phyloP scores from a whole-genome alignment of 2,329 filamentous ascomycete species.

The Trichoderma citrinoviride region DNA sequence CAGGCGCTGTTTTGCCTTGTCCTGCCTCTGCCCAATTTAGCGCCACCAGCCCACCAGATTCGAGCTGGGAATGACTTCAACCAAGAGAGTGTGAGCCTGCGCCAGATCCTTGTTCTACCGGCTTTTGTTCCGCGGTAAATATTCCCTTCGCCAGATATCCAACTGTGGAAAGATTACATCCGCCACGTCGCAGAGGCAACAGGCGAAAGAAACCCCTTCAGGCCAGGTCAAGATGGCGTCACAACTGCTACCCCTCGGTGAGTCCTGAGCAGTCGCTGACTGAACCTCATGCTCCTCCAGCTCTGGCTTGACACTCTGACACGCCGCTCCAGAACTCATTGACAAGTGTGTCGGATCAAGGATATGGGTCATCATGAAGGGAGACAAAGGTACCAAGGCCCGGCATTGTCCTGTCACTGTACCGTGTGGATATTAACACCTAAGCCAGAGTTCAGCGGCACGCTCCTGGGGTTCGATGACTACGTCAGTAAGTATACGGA shows the following conservation, averaged over 20 bases:
- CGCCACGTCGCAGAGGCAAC: neutral
- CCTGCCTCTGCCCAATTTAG: neutral
- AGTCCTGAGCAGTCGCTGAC: constrained; percentile 24
- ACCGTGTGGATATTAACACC: constrained; percentile 21
- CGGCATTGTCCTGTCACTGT: neutral
- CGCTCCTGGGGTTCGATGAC: constrained; percentile 93
- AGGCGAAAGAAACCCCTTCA: constrained; percentile 1
- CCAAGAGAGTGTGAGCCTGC: neutral
- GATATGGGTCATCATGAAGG: constrained; percentile 99
- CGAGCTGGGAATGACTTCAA: constrained; percentile 2
- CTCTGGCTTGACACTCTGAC: neutral
- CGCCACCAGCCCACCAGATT: neutral
- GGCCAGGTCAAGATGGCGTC: constrained; percentile 57
- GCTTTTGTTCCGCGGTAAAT: too few relatives aligned
- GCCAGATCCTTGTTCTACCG: neutral
- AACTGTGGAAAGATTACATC: too few relatives aligned
- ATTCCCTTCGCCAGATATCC: too few relatives aligned
- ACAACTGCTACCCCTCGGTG: constrained; percentile 70
- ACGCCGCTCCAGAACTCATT: constrained; percentile 71
- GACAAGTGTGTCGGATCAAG: constrained; percentile 97
- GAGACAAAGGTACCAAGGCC: constrained; percentile 74
- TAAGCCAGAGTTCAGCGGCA: constrained; percentile 83
- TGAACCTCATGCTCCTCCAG: neutral
- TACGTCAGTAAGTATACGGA: constrained; percentile 84
- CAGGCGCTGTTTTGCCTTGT: constrained; percentile 1